Percentiles rank a stretch among this genome's conserved stretches.
Evolutionary conservation across 2,329 filamentous ascomycete genomes (phyloP).

Genomic region (Verticillium alfalfae): DNA sequence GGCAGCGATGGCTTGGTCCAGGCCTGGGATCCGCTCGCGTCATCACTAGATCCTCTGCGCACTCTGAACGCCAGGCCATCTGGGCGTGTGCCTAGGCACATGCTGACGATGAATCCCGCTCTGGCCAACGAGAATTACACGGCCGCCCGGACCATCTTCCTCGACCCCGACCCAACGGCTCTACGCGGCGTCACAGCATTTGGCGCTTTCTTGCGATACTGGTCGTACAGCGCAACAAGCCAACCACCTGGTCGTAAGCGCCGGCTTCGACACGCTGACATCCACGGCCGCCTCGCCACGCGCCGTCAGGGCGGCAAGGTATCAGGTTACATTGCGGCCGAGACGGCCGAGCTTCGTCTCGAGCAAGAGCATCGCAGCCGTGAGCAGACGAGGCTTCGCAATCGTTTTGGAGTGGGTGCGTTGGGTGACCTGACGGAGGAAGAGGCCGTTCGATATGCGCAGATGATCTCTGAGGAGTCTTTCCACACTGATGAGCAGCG

Average conservation of each 20-base stretch:
- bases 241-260: conserved; percentile 74
- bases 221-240: conserved; percentile 84
- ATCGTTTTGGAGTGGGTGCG: conserved; percentile 74
- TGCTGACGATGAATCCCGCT: conserved; percentile 47
- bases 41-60: conserved; percentile 68
- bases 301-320: conserved; percentile 62
- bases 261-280: conserved; percentile 63
- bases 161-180: conserved; percentile 82
- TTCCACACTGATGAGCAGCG: conserved; percentile 52
- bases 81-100: conserved; percentile 72
- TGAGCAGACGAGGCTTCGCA: conserved; percentile 65
- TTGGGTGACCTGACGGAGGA: conserved; percentile 62
- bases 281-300: conserved; percentile 43
- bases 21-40: conserved; percentile 93
- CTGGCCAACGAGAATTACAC: conserved; percentile 69
- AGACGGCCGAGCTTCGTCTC: conserved; percentile 71
- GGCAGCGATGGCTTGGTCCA: conserved; percentile 94
- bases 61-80: conserved; percentile 84
- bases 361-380: conserved; percentile 64
- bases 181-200: conserved; percentile 83
- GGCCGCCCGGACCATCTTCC: conserved; percentile 74
- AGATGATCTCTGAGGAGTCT: conserved; percentile 60
- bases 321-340: conserved; percentile 79
- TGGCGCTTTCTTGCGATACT: conserved; percentile 83
- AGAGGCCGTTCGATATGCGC: conserved; percentile 58